Evolutionary conservation across 1,284 basidiomycete species (phyloP).

Genomic region (Puccinia polysora): DNA sequence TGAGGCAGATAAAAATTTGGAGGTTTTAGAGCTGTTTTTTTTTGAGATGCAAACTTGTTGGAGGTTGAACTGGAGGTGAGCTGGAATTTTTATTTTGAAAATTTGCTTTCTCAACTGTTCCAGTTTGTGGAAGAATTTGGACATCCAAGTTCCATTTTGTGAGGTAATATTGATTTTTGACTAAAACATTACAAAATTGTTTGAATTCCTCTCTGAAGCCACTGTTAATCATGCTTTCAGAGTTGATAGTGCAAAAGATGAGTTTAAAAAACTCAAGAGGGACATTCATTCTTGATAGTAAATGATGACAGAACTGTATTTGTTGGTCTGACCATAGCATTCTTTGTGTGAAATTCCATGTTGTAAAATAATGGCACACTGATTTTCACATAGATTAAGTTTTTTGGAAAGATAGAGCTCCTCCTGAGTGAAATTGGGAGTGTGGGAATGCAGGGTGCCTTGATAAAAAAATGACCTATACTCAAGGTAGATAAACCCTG

Average conservation of each 20-base stretch:
- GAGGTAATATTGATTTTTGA: background rate
- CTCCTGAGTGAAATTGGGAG: slow-evolving; percentile 20
- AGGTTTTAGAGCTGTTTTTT: background rate
- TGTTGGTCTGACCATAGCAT: slow-evolving; percentile 8
- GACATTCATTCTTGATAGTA: slow-evolving; percentile 12
- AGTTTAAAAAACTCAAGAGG: slow-evolving; percentile 22
- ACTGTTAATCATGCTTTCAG: too few species aligned
- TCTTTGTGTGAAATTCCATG: slow-evolving; percentile 19
- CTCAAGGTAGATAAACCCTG: too few species aligned
- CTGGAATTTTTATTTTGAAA: slow-evolving; percentile 6
- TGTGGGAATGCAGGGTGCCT: background rate
- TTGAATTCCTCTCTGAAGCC: slow-evolving; percentile 8
- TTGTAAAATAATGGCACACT: slow-evolving; percentile 26
- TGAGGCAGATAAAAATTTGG: background rate
- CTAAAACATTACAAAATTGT: slow-evolving; percentile 1
- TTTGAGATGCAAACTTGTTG: background rate
- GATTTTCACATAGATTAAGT: slow-evolving; percentile 17
- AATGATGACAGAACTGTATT: slow-evolving; percentile 14
- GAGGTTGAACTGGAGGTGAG: slow-evolving; percentile 2
- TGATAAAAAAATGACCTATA: slow-evolving; percentile 20
- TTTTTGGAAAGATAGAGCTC: slow-evolving; percentile 22
- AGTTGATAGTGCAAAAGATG: slow-evolving; percentile 7
- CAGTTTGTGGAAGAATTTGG: slow-evolving; percentile 10
- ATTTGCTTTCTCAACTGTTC: slow-evolving; percentile 6
- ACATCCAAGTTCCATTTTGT: background rate